Conservation (phyloP, 495 filamentous ascomycete species). For the Barbatosphaeria neglecta region DNA sequence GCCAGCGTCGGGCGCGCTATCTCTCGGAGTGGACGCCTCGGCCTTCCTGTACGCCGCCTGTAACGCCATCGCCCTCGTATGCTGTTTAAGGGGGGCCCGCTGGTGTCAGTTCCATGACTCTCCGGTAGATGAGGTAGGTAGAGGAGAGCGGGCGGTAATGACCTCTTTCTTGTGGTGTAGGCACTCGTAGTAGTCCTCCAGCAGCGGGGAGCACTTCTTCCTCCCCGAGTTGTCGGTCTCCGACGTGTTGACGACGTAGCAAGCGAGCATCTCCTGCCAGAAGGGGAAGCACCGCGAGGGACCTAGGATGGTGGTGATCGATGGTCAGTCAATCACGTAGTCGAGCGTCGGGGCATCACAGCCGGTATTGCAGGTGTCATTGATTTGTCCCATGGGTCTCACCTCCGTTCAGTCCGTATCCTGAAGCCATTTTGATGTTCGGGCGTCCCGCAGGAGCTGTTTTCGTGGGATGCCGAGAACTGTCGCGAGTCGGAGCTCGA, state of each 20-base stretch:
- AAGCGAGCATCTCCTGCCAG: conserved; percentile 90
- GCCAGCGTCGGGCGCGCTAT: conserved; percentile 59
- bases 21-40: conserved; percentile 61
- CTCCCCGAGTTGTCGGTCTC: conserved; percentile 66
- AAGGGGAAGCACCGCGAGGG: conserved; percentile 92
- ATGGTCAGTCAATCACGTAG: too few relatives aligned
- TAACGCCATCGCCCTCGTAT: conserved; percentile 60
- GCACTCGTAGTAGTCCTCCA: conserved; percentile 98
- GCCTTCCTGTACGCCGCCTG: conserved; percentile 82
- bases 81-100: too few relatives aligned
- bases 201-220: conserved; percentile 76
- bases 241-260: conserved; percentile 75
- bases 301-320: conserved; percentile 42
- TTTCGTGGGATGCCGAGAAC: neutral
- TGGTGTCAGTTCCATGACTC: too few relatives aligned
- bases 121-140: too few relatives aligned
- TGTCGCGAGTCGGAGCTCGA: neutral
- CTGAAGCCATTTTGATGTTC: conserved; percentile 59
- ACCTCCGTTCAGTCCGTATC: conserved; percentile 73
- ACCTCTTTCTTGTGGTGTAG: conserved; percentile 98
- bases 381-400: conserved; percentile 16
- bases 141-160: too few relatives aligned
- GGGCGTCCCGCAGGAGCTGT: conserved; percentile 8
- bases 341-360: too few relatives aligned
- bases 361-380: conserved; percentile 4